These are phyloP conservation scores for Podaxis sp. DNA, from an alignment of 768 basidiomycete genomes.

Conservation along the genomic window DNA sequence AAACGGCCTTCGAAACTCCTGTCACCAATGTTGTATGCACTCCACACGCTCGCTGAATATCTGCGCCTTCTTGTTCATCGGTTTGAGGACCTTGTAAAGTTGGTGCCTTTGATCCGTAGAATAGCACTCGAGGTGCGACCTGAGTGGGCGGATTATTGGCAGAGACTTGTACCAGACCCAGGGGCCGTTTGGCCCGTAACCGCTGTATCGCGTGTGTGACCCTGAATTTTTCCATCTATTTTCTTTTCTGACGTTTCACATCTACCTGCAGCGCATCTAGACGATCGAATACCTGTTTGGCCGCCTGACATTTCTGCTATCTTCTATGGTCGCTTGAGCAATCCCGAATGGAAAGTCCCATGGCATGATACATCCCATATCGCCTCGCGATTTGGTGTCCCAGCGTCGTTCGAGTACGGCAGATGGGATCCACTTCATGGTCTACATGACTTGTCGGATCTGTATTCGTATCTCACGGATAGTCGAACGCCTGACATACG, in stretches of 20 bases:
- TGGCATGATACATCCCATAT: slow-evolving; percentile 49
- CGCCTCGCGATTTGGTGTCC: slow-evolving; percentile 46
- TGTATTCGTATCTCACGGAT: slow-evolving; percentile 65
- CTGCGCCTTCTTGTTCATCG: slow-evolving; percentile 57
- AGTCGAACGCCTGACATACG: slow-evolving; percentile 47
- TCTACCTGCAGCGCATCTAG: slow-evolving; percentile 48
- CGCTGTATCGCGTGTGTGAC: slow-evolving; percentile 7
- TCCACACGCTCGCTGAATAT: slow-evolving; percentile 81
- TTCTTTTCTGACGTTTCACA: slow-evolving; percentile 36
- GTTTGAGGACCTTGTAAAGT: slow-evolving; percentile 51
- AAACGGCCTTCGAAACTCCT: slow-evolving; percentile 43
- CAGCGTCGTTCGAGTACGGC: slow-evolving; percentile 62
- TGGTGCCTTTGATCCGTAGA: slow-evolving; percentile 65
- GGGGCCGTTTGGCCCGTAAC: slow-evolving; percentile 54
- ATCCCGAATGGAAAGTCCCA: slow-evolving; percentile 68
- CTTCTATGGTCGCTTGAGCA: slow-evolving; percentile 58
- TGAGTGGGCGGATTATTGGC: slow-evolving; percentile 95
- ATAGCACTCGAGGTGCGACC: slow-evolving; percentile 65
- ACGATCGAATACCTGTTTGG: slow-evolving; percentile 73
- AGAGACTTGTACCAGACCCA: slow-evolving; percentile 68
- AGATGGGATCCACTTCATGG: slow-evolving; percentile 55
- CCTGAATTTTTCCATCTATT: background rate
- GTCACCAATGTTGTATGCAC: slow-evolving; percentile 62
- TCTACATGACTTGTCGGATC: slow-evolving; percentile 50
- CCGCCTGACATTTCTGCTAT: slow-evolving; percentile 77